Evolutionary conservation across 2,329 filamentous ascomycete genomes (phyloP).

Genomic region (Rutstroemia sp.): DNA sequence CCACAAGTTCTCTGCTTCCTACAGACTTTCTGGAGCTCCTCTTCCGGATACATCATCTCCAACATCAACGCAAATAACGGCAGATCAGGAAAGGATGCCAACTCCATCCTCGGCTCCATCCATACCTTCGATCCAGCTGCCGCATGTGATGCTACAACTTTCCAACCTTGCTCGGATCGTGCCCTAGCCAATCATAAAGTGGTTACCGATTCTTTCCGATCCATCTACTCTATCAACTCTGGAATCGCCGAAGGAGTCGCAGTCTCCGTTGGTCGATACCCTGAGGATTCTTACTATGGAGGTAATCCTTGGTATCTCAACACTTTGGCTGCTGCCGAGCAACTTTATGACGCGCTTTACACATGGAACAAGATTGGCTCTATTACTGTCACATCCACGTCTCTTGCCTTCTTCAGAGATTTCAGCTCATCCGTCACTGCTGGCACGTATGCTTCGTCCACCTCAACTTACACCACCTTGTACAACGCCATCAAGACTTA

Average conservation of each 20-base stretch:
- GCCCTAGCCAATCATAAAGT: constrained; percentile 71
- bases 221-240: constrained; percentile 61
- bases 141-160: constrained; percentile 62
- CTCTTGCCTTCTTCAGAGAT: constrained; percentile 65
- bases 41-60: constrained; percentile 54
- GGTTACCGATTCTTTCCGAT: constrained; percentile 68
- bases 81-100: constrained; percentile 63
- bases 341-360: constrained; percentile 68
- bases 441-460: constrained; percentile 58
- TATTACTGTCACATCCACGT: constrained; percentile 56
- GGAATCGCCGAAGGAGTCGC: constrained; percentile 53
- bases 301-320: constrained; percentile 79
- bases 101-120: constrained; percentile 59
- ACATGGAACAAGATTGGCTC: constrained; percentile 59
- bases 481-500: constrained; percentile 56
- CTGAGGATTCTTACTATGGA: constrained; percentile 67
- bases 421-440: constrained; percentile 48
- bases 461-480: constrained; percentile 53
- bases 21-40: constrained; percentile 61
- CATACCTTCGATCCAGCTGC: constrained; percentile 61
- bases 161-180: constrained; percentile 54
- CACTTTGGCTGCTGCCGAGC: constrained; percentile 71
- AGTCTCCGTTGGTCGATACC: constrained; percentile 58
- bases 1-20: constrained; percentile 67
- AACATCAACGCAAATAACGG: constrained; percentile 59